Base-by-base conservation (phyloP, 2,329 filamentous ascomycete species). In the Orbilia ellipsospora region DNA sequence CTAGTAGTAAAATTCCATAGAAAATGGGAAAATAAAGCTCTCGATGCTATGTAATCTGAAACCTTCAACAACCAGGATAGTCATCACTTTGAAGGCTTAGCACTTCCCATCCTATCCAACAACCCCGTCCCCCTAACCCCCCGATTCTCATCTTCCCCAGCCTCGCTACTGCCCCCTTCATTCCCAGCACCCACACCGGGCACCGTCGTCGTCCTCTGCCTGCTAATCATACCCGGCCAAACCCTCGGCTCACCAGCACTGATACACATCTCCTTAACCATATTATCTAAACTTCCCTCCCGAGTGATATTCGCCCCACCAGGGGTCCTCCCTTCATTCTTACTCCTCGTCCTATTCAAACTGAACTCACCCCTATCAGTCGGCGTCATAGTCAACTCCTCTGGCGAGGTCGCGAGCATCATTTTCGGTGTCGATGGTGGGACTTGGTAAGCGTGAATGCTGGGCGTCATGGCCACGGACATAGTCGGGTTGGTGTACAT, bases 171-270 rank as follows among this genome's bases (percentile, higher is more conserved):
- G 3, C 45, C 64, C 20, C 51, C 69, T 23, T 23, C 23, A 23
- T 23, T 23, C 23, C 23, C 23, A 23, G 23, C 23, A 2, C 23
- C 23, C 23, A 4, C 23, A 23, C 23, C 23, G 23, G 5, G 42
- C 61, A 64, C 6, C 5, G 50, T 31, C 45, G 44, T 70, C 8
- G 72, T 55, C 45, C 78, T 78, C 26, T 78, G 77, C 63, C 78
- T 72, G 62, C 77, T 78, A 61, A 80, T 78, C 42, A 79, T 78
- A 13, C 78, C 79, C 12, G 79, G 79, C 78, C 78, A 80, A 52
- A 79, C 76, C 52, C 78, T 72, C 12, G 79, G 79, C 54, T 80
- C 79, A 10, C 76, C 77, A 1, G 73, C 79, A 66, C 74, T 79
- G 15, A 80, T 78, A 56, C 78, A 78, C 54, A 78, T 62, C 56